phyloP scores from a whole-genome alignment of 2,329 filamentous ascomycete genomes.

The Piedraia hortae region DNA sequence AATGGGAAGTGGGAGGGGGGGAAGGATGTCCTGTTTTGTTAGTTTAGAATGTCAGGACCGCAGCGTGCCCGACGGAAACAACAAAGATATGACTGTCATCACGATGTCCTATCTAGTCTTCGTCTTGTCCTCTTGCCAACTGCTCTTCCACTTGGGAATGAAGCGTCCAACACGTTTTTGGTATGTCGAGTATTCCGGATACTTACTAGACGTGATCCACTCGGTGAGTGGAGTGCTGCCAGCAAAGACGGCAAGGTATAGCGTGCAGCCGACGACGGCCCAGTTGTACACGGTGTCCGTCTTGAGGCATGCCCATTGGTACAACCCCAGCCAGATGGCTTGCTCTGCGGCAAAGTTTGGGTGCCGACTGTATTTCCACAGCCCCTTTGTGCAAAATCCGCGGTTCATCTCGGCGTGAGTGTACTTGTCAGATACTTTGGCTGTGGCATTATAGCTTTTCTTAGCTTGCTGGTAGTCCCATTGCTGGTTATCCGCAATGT shows the following conservation, averaged over 20 bases:
- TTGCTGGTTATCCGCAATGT: slow-evolving; percentile 72
- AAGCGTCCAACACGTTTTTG: slow-evolving; percentile 63
- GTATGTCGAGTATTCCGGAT: slow-evolving; percentile 66
- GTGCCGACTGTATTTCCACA: slow-evolving; percentile 74
- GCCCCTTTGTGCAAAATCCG: slow-evolving; percentile 58
- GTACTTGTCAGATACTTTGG: slow-evolving; percentile 33
- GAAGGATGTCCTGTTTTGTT: too few species aligned
- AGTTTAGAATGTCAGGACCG: too few species aligned
- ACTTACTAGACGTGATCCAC: slow-evolving; percentile 51
- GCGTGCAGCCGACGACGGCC: slow-evolving; percentile 40
- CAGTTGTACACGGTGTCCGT: slow-evolving; percentile 50
- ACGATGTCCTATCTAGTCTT: too few species aligned
- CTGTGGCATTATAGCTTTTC: slow-evolving; percentile 41
- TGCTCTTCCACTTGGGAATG: slow-evolving; percentile 28
- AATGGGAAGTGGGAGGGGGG: too few species aligned
- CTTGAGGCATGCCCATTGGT: slow-evolving; percentile 62
- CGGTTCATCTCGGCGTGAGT: slow-evolving; percentile 54
- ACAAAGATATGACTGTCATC: too few species aligned
- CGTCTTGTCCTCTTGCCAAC: slow-evolving; percentile 11
- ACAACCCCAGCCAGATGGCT: slow-evolving; percentile 62
- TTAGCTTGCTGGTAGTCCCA: slow-evolving; percentile 78
- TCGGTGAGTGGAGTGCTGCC: slow-evolving; percentile 76
- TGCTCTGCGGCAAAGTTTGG: slow-evolving; percentile 92
- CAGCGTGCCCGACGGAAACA: too few species aligned
- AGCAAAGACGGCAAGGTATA: slow-evolving; percentile 61